These are phyloP conservation scores for Peronospora destructor DNA, from an alignment of 352 stramenopile genomes.

Conservation along the genomic window DNA sequence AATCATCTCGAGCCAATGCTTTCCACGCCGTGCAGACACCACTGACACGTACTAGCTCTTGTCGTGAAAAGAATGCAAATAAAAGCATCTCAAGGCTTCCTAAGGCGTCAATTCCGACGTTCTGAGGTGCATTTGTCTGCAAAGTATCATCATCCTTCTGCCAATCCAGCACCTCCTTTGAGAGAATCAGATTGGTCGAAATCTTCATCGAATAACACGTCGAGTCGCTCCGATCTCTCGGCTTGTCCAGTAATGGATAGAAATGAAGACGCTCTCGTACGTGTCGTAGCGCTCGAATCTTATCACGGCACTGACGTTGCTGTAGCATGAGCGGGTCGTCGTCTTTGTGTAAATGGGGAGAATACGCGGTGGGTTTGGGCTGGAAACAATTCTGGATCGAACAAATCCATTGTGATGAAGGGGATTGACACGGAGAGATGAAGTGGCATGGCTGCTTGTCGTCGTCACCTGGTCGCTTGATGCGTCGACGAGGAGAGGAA, in stretches of 20 bases:
- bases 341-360: slow-evolving; percentile 35
- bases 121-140: slow-evolving; percentile 4
- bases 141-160: slow-evolving; percentile 5
- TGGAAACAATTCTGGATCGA: slow-evolving; percentile 54
- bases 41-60: slow-evolving; percentile 41
- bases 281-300: slow-evolving; percentile 45
- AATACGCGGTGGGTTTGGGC: slow-evolving; percentile 64
- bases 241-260: slow-evolving; percentile 13
- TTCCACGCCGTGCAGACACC: slow-evolving; percentile 55
- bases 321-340: slow-evolving; percentile 60
- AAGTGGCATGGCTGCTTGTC: background rate
- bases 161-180: slow-evolving; percentile 15
- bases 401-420: slow-evolving; percentile 32
- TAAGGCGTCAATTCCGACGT: slow-evolving; percentile 43
- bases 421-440: background rate
- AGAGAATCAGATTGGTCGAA: slow-evolving; percentile 49
- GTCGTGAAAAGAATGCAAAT: slow-evolving; percentile 44
- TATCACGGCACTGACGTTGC: slow-evolving; percentile 47
- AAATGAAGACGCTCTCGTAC: slow-evolving; percentile 51
- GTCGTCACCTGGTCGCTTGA: slow-evolving; percentile 13
- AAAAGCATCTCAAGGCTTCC: slow-evolving; percentile 55
- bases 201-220: slow-evolving; percentile 41
- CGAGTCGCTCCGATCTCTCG: background rate
- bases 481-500: slow-evolving; percentile 4
- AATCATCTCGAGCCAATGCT: slow-evolving; percentile 40